phyloP scores from a whole-genome alignment of 2,329 filamentous ascomycete species.

The Ascochyta pisi region DNA sequence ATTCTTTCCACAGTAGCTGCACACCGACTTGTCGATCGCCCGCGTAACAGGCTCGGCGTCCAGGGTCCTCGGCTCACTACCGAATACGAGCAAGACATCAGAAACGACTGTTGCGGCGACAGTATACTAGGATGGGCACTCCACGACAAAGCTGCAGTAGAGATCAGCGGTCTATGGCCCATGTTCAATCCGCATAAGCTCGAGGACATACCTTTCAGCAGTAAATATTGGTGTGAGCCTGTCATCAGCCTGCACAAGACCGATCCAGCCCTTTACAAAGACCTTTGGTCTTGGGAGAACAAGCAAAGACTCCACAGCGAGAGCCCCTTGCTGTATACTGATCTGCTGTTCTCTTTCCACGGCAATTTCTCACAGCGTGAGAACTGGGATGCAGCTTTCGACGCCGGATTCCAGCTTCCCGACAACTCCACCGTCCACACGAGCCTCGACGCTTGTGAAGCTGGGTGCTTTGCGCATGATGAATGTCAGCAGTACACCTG shows the following conservation, averaged over 20 bases:
- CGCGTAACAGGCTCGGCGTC: constrained; percentile 20
- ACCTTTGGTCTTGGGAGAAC: constrained; percentile 53
- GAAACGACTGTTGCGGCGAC: constrained; percentile 50
- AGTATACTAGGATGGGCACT: constrained; percentile 32
- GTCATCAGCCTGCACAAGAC: constrained; percentile 43
- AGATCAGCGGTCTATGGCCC: constrained; percentile 42
- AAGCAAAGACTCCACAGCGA: constrained; percentile 18
- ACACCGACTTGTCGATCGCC: constrained; percentile 51
- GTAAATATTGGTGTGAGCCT: constrained; percentile 48
- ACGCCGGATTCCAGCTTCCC: constrained; percentile 17
- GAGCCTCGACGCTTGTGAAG: constrained; percentile 11
- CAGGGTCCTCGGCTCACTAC: constrained; percentile 16
- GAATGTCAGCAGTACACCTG: constrained; percentile 25
- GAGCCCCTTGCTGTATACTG: constrained; percentile 19
- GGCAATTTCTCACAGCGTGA: constrained; percentile 9
- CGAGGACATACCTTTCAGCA: constrained; percentile 40
- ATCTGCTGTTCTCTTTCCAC: constrained; percentile 14
- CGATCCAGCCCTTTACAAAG: constrained; percentile 50
- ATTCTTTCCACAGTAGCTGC: constrained; percentile 56
- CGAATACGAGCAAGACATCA: constrained; percentile 17
- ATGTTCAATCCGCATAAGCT: constrained; percentile 50
- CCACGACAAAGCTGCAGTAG: constrained; percentile 24
- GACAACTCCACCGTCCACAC: constrained; percentile 5
- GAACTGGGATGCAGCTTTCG: constrained; percentile 18
- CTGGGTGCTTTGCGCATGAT: constrained; percentile 12